Evolutionary conservation across 768 basidiomycete species (phyloP).

Genomic region (Candolleomyces aberdarensis): DNA sequence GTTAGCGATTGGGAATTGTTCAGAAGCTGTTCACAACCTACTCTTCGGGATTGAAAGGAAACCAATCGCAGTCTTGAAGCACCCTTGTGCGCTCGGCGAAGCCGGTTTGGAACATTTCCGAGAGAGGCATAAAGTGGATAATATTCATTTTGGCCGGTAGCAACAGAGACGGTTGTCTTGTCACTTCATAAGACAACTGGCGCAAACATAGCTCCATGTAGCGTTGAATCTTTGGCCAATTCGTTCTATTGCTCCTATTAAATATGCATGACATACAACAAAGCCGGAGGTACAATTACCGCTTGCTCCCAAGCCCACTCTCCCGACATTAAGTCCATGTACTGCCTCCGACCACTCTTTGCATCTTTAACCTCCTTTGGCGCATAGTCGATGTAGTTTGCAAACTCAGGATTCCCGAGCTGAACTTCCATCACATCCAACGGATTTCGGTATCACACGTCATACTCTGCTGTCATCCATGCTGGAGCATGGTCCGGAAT

Average conservation of each 20-base stretch:
- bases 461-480: constrained; percentile 30
- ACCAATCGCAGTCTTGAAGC: constrained; percentile 22
- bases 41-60: constrained; percentile 25
- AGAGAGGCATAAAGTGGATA: constrained; percentile 32
- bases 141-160: constrained; percentile 33
- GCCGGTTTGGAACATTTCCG: constrained; percentile 29
- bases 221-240: constrained; percentile 17
- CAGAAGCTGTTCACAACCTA: no score
- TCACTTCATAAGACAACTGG: constrained; percentile 35
- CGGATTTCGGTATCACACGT: constrained; percentile 33
- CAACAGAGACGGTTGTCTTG: constrained; percentile 36
- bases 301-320: constrained; percentile 39
- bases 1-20: no score
- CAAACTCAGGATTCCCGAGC: constrained; percentile 33
- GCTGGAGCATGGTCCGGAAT: constrained; percentile 14
- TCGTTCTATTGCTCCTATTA: constrained; percentile 19
- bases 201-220: constrained; percentile 25
- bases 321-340: constrained; percentile 37
- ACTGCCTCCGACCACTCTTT: constrained; percentile 19
- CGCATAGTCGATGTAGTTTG: constrained; percentile 26
- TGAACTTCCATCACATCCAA: constrained; percentile 21
- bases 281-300: constrained; percentile 19
- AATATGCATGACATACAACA: not conserved
- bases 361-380: constrained; percentile 25
- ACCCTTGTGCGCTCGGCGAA: constrained; percentile 29